Evolutionary conservation across 352 stramenopile species (phyloP).

Genomic region (Phytophthora kernoviae): DNA sequence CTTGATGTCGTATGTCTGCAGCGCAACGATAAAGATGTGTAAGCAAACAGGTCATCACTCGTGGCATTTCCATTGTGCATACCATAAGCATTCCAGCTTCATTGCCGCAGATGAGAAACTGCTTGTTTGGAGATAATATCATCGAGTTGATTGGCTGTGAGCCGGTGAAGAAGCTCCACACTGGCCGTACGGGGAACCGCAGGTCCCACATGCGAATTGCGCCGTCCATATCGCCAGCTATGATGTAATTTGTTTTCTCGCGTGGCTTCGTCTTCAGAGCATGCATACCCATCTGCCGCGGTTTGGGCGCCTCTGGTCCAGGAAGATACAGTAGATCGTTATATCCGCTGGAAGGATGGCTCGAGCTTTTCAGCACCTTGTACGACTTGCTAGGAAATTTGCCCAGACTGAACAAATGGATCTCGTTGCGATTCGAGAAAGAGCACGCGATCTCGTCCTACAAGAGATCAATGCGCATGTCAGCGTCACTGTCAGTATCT

Average conservation of each 20-base stretch:
- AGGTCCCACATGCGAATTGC: constrained; percentile 72
- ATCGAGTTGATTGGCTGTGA: constrained; percentile 57
- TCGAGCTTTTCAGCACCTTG: constrained; percentile 65
- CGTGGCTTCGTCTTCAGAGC: constrained; percentile 16
- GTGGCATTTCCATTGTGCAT: not conserved
- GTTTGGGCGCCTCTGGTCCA: not conserved
- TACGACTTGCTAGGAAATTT: constrained; percentile 73
- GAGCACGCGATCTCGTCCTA: constrained; percentile 80
- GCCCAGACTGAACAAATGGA: constrained; percentile 73
- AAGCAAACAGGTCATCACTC: not conserved
- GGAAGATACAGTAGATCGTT: constrained; percentile 74
- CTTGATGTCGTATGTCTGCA: constrained; percentile 67
- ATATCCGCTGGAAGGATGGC: constrained; percentile 75
- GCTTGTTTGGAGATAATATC: constrained; percentile 47
- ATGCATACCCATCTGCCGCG: constrained; percentile 2
- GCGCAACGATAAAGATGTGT: not conserved
- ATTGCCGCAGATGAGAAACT: constrained; percentile 61
- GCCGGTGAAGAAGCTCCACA: constrained; percentile 61
- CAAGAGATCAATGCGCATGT: not conserved
- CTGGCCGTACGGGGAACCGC: constrained; percentile 49
- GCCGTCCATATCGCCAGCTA: constrained; percentile 71
- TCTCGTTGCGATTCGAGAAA: constrained; percentile 77
- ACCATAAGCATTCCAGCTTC: constrained; percentile 67
- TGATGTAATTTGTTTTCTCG: constrained; percentile 26
- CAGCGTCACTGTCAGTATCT: too few relatives aligned